Base-by-base conservation (phyloP, 345 rosid species). In the Linum trigynum region DNA sequence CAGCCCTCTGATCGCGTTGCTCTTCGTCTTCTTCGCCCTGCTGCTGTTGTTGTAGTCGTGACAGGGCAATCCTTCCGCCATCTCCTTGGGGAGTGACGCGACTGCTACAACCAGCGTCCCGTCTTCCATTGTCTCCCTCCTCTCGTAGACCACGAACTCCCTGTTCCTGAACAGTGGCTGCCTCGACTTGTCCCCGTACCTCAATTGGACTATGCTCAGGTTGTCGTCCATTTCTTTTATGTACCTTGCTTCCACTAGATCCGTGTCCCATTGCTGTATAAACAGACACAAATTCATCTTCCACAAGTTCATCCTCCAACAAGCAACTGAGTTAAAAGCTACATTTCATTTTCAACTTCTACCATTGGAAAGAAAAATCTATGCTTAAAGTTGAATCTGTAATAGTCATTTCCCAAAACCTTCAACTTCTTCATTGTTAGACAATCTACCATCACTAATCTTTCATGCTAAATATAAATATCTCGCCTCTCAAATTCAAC, bases 251-350 rank as follows among this genome's bases (percentile, higher is more conserved):
- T 89, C 96, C 62, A 84, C 86, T 16, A 85, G 76, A 55, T 89
- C 94, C 14, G 78, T n/a, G 70, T 89, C 96, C 96, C 96, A 89
- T 80, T 89, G 91, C 96, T 89, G 85, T 57, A 69, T 66, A n/a
- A 11, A 7, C 23, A n/a, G 32, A 23, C 32, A 23, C 32, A 23
- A 23, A 23, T 23, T 23, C 32, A 23, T 23, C 32, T 23, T 23
- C 32, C 32, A 23, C 1, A 23, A 23, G 32, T 23, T 23, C 32
- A 23, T 23, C 32, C 32, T 23, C 32, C 32, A 23, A 23, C 32
- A 23, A 23, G 32, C 32, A 23, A 23, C 32, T 23, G 32, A 23
- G 32, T 23, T 23, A 23, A 23, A 23, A 23, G 32, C 32, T 23
- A 23, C 32, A 23, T 23, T 23, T 23, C 32, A 23, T 23, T 23